Conservation (phyloP, 306 rosid species). For the Prunus armeniaca region DNA sequence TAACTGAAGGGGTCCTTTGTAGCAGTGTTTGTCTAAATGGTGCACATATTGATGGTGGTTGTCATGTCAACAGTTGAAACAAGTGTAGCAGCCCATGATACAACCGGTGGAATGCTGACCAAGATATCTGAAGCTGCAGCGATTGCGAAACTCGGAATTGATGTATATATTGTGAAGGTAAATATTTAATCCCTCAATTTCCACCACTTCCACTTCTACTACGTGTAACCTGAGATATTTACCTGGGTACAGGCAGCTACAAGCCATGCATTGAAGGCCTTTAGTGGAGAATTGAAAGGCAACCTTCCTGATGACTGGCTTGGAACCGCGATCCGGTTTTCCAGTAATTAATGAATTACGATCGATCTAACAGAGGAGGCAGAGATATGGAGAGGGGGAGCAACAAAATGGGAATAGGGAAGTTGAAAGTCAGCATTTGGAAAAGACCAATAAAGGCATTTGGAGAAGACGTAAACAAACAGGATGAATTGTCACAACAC, state of each 20-base stretch:
- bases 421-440: no score
- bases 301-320: conserved; percentile 81
- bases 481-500: neutral
- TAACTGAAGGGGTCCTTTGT: neutral
- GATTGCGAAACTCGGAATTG: no score
- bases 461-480: no score
- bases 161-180: conserved; percentile 79
- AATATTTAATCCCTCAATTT: neutral
- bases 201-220: neutral
- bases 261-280: conserved; percentile 64
- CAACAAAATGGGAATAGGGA: no score
- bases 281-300: conserved; percentile 64
- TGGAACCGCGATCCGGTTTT: conserved; percentile 68
- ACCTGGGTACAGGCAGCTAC: conserved; percentile 75
- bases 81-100: no score
- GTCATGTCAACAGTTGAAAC: conserved; percentile 33
- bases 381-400: no score
- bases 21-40: neutral
- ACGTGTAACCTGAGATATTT: conserved; percentile 20
- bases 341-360: conserved; percentile 22
- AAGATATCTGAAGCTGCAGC: no score
- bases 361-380: neutral
- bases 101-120: no score
- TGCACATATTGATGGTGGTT: neutral
- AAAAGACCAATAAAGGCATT: no score